Base-by-base conservation (phyloP, 1,284 basidiomycete genomes). In the Athelia psychrophila region DNA sequence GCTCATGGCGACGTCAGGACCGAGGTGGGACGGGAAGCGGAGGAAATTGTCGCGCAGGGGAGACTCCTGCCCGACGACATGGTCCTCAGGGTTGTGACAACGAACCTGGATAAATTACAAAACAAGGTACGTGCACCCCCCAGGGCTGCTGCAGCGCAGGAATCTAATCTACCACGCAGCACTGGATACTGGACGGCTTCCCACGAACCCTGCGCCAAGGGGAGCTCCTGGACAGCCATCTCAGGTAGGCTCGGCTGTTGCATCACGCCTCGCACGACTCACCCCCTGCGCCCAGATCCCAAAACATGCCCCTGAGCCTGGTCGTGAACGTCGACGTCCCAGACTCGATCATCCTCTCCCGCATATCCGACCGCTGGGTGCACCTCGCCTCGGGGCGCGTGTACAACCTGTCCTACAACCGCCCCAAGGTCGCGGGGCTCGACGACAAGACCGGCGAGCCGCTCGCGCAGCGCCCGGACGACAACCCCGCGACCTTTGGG, bases 171-270 rank as follows among this genome's bases (percentile, higher is more conserved):
- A 56, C 30, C 30, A 48, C 15, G 18, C 50, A 89, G 81, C 85
- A 91, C 64, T 98, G 95, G 95, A 90, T 98, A 57, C 71, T 99
- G 32, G 96, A 99, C 63, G 96, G 96, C 4, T 99, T 99, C 65
- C 96, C 96, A 27, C 86, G 96, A 36, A 99, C 96, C 2, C 70
- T 96, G 2, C 84, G 82, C 16, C 96, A 99, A 70, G 96, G 93
- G 1, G 76, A 87, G 65, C 76, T 96, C 44, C 78, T 99, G 10
- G 92, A 98, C 64, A 71, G 73, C 18, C 83, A 89, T 67, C 75
- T 91, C 52, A 76, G 76, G 85, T 88, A 60, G 45, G 79, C 69
- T 13, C 27, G 5, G 13, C 13, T 30, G 13, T 30, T 30, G 27
- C 27, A 56, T 45, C 16, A 32, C 25, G n/a, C 25, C 10, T 25